Conservation (phyloP, 495 filamentous ascomycete genomes). For the Daldinia caldariorum region DNA sequence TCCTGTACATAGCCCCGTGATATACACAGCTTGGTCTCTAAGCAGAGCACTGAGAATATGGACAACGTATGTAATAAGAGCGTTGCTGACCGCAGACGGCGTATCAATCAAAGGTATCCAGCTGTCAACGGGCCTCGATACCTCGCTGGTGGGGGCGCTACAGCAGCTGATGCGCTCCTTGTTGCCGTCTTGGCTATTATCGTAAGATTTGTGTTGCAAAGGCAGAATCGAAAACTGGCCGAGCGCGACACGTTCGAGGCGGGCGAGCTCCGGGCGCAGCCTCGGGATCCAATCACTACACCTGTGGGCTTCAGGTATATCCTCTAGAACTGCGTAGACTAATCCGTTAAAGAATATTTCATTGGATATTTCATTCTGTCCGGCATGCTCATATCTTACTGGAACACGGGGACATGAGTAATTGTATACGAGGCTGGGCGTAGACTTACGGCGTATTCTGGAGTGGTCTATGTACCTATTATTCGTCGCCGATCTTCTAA, state of each 20-base stretch:
- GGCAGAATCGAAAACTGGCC: constrained; percentile 63
- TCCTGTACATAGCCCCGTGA: background rate
- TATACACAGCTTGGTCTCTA: background rate
- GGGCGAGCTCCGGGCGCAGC: constrained; percentile 8
- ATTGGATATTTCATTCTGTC: background rate
- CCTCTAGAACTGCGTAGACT: constrained; percentile 19
- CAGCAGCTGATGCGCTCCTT: constrained; percentile 58
- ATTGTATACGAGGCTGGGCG: constrained; percentile 2
- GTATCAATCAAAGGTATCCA: constrained; percentile 44
- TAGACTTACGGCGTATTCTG: constrained; percentile 8
- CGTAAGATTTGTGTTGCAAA: constrained; percentile 55
- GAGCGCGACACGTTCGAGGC: constrained; percentile 48
- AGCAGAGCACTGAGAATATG: background rate
- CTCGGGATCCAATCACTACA: background rate
- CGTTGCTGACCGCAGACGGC: constrained; percentile 19
- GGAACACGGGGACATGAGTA: background rate
- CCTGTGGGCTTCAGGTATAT: constrained; percentile 45
- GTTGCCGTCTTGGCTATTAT: constrained; percentile 55
- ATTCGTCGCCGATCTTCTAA: constrained; percentile 1
- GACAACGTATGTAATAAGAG: background rate
- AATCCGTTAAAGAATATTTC: background rate
- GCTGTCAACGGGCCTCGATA: constrained; percentile 61
- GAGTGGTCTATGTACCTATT: background rate
- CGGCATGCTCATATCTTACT: background rate
- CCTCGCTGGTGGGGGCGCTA: constrained; percentile 55